Evolutionary conservation across 2,329 filamentous ascomycete genomes (phyloP).

Genomic region (Mycosphaerella arachidis): DNA sequence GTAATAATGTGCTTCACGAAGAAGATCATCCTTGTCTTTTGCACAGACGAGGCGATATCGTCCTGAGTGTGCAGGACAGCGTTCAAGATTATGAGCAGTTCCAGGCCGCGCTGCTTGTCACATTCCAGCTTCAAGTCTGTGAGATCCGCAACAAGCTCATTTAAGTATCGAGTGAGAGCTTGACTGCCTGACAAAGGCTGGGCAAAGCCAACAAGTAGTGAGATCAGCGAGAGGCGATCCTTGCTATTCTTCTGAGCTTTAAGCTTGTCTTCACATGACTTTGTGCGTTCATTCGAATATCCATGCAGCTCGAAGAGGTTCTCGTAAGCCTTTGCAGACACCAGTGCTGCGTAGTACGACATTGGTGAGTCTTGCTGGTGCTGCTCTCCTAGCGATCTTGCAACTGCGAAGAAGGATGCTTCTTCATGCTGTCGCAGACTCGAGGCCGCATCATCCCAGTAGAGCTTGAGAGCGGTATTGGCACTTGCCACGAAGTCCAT

Average conservation of each 20-base stretch:
- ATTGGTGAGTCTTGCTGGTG: conserved; percentile 12
- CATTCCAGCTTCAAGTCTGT: conserved; percentile 46
- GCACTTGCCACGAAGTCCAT: conserved; percentile 51
- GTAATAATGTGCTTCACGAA: conserved; percentile 72
- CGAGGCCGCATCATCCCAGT: conserved; percentile 22
- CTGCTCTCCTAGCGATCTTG: conserved; percentile 10
- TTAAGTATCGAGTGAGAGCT: conserved; percentile 51
- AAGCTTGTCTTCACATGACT: conserved; percentile 36
- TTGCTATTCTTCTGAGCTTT: conserved; percentile 30
- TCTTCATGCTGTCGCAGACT: not conserved
- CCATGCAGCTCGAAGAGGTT: conserved; percentile 42
- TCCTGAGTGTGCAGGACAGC: conserved; percentile 48
- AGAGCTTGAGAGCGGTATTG: conserved; percentile 44
- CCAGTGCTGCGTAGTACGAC: conserved; percentile 41
- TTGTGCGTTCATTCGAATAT: conserved; percentile 34
- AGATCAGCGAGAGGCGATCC: conserved; percentile 45
- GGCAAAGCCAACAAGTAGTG: conserved; percentile 47
- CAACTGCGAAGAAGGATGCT: conserved; percentile 3
- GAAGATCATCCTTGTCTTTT: conserved; percentile 69
- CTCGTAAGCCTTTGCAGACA: conserved; percentile 35
- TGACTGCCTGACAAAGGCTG: conserved; percentile 47
- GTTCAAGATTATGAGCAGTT: conserved; percentile 52
- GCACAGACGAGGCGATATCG: conserved; percentile 45
- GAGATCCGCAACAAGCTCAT: conserved; percentile 57
- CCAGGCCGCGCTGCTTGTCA: conserved; percentile 31